Conservation (phyloP, 176 grass and related monocot genomes). For the Poa pratensis region DNA sequence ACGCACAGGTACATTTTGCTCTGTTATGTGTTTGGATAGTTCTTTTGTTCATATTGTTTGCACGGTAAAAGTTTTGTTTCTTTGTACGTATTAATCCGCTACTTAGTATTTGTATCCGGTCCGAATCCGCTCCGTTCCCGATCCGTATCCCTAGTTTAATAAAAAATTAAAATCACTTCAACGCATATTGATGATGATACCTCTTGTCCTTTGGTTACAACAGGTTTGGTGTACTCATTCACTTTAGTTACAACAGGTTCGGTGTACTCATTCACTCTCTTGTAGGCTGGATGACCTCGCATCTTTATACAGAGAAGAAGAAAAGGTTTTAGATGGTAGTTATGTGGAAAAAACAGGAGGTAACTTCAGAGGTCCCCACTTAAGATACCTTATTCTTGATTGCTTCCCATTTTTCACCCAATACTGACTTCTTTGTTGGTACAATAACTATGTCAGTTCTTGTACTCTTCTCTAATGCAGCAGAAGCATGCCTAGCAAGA, state of each 20-base stretch:
- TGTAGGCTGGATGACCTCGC: conserved; percentile 62
- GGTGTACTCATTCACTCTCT: conserved; percentile 61
- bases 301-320: conserved; percentile 54
- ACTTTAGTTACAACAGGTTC: conserved; percentile 66
- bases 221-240: conserved; percentile 71
- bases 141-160: too few species aligned
- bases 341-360: neutral
- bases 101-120: too few species aligned
- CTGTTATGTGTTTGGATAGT: too few species aligned
- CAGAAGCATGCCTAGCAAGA: conserved; percentile 52
- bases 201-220: conserved; percentile 77
- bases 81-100: too few species aligned
- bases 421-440: conserved; percentile 71
- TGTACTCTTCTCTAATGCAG: conserved; percentile 61
- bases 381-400: conserved; percentile 86
- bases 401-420: conserved; percentile 92
- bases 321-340: conserved; percentile 38
- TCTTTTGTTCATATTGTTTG: too few species aligned
- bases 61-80: too few species aligned
- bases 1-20: too few species aligned
- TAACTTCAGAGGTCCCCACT: neutral
- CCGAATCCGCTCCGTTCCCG: too few species aligned
- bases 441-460: conserved; percentile 77
- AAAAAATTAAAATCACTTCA: conserved; percentile 5
- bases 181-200: conserved; percentile 40